phyloP scores from a whole-genome alignment of 257 asterid genomes.

The Osmanthus fragrans region DNA sequence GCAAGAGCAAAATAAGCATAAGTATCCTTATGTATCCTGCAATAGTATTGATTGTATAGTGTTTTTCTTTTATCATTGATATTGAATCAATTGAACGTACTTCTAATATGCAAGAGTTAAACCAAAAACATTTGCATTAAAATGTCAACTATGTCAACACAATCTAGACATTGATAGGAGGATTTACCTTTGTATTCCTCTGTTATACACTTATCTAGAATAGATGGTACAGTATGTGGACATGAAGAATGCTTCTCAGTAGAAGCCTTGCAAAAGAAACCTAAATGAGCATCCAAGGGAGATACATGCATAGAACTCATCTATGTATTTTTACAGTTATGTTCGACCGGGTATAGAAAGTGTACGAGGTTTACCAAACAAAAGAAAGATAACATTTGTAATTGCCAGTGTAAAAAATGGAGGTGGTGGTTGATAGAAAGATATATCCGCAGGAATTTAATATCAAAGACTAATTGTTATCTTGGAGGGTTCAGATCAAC shows the following conservation, averaged over 20 bases:
- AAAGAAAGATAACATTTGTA: background rate
- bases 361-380: background rate
- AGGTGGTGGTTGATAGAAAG: background rate
- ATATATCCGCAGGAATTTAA: background rate
- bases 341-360: background rate
- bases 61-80: background rate
- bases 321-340: background rate
- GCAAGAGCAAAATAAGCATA: constrained; percentile 35
- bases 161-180: background rate
- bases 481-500: background rate
- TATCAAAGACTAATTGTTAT: background rate
- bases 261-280: constrained; percentile 8
- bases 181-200: constrained; percentile 13
- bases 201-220: constrained; percentile 7
- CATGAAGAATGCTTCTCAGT: constrained; percentile 1
- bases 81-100: no score
- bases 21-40: background rate
- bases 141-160: constrained; percentile 7
- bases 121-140: background rate
- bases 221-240: constrained; percentile 1
- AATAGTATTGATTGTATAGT: background rate
- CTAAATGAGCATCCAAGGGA: constrained; percentile 2
- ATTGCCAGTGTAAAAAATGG: background rate
- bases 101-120: background rate
- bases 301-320: constrained; percentile 3